Percentiles rank a stretch among this genome's conserved stretches.
Conservation (phyloP, 164 flowering plant genomes). For the Cinnamomum chago region DNA sequence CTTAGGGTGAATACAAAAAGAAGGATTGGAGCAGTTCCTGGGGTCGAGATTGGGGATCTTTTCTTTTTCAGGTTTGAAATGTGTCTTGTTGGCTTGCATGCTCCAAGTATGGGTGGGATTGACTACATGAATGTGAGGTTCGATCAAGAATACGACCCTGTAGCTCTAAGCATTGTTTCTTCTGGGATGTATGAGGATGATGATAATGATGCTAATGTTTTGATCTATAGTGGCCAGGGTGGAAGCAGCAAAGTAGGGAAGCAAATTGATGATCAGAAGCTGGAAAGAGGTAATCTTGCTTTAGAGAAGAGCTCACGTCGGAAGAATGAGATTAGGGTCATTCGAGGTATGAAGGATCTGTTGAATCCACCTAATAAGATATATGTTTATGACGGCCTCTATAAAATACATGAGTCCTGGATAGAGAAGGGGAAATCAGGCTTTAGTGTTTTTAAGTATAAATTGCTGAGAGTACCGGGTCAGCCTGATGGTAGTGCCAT, state of each 20-base stretch:
- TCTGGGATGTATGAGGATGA: slow-evolving; percentile 51
- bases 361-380: slow-evolving; percentile 25
- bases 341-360: slow-evolving; percentile 39
- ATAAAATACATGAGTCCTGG: slow-evolving; percentile 48
- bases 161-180: slow-evolving; percentile 52
- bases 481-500: slow-evolving; percentile 38
- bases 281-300: slow-evolving; percentile 61
- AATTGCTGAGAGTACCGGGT: slow-evolving; percentile 40
- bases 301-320: slow-evolving; percentile 41
- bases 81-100: slow-evolving; percentile 49
- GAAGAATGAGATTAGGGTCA: slow-evolving; percentile 49
- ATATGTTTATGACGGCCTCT: slow-evolving; percentile 55
- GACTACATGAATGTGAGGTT: slow-evolving; percentile 34
- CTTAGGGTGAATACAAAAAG: slow-evolving; percentile 37
- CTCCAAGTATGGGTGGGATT: slow-evolving; percentile 48
- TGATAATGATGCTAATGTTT: slow-evolving; percentile 31
- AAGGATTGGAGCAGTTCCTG: slow-evolving; percentile 48
- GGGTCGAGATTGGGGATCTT: slow-evolving; percentile 56
- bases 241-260: slow-evolving; percentile 31
- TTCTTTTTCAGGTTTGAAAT: slow-evolving; percentile 48
- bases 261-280: slow-evolving; percentile 39
- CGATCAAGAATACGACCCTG: slow-evolving; percentile 32
- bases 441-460: slow-evolving; percentile 43
- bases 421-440: slow-evolving; percentile 45
- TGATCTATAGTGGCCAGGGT: slow-evolving; percentile 57